Evolutionary conservation across 768 basidiomycete genomes (phyloP).

Genomic region (Boletus barrowsii): DNA sequence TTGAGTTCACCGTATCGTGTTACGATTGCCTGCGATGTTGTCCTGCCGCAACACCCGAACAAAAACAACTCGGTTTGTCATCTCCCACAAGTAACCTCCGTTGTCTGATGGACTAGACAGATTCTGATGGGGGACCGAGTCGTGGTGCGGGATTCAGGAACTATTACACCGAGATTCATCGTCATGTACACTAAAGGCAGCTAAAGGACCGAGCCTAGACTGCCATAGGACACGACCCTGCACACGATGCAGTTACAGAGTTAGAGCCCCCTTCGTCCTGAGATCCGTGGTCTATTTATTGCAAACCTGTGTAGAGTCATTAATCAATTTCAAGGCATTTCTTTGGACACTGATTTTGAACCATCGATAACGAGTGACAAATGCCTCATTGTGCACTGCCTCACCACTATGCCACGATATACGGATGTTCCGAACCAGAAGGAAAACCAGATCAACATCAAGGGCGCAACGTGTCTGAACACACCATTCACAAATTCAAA

Average conservation of each 20-base stretch:
- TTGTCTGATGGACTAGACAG: slow-evolving; percentile 35
- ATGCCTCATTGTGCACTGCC: slow-evolving; percentile 29
- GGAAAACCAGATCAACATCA: slow-evolving; percentile 19
- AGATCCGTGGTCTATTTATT: slow-evolving; percentile 24
- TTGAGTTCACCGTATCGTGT: slow-evolving; percentile 65
- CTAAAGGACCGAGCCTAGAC: slow-evolving; percentile 21
- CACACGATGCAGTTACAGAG: slow-evolving; percentile 20
- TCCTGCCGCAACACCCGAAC: slow-evolving; percentile 34
- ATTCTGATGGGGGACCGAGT: slow-evolving; percentile 47
- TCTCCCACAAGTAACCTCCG: slow-evolving; percentile 15
- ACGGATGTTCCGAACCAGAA: slow-evolving; percentile 9
- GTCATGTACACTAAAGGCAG: slow-evolving; percentile 52
- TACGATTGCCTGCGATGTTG: slow-evolving; percentile 57
- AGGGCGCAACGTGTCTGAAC: slow-evolving; percentile 26
- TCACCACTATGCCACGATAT: slow-evolving; percentile 14
- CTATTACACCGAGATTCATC: slow-evolving; percentile 55
- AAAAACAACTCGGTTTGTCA: slow-evolving; percentile 27
- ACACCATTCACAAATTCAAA: slow-evolving; percentile 23
- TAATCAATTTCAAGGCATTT: slow-evolving; percentile 24
- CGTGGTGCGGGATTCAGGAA: slow-evolving; percentile 52
- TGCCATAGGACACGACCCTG: slow-evolving; percentile 7
- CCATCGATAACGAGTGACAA: slow-evolving; percentile 17
- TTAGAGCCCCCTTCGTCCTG: slow-evolving; percentile 19
- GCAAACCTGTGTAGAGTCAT: slow-evolving; percentile 18
- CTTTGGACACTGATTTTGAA: slow-evolving; percentile 4